Percentiles rank a stretch among this genome's conserved stretches.
phyloP scores from a whole-genome alignment of 192 early-diverging fungal genomes.

The Gigaspora rosea region DNA sequence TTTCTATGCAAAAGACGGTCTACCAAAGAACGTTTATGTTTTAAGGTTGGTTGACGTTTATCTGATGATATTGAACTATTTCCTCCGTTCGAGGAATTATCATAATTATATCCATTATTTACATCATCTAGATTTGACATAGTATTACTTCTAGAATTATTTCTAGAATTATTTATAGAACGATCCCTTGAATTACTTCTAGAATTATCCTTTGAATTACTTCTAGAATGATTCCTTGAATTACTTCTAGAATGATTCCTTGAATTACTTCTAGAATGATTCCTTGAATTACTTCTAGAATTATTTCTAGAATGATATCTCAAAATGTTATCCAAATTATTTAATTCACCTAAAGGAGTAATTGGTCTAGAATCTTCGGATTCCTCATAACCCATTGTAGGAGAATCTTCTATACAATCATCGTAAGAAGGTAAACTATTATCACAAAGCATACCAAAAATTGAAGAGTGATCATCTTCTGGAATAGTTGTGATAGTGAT shows the following conservation, averaged over 20 bases:
- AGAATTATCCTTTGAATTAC: too few species aligned
- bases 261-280: too few species aligned
- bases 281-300: too few species aligned
- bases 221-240: too few species aligned
- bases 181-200: too few species aligned
- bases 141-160: too few species aligned
- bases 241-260: too few species aligned
- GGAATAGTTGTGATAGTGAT: constrained; percentile 23
- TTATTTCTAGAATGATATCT: too few species aligned
- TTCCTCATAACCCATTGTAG: not conserved
- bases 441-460: not conserved
- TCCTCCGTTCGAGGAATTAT: not conserved
- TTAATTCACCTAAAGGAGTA: not conserved
- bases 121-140: too few species aligned
- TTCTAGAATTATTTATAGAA: too few species aligned
- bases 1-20: not conserved
- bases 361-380: not conserved
- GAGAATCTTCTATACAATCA: constrained; percentile 21
- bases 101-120: not conserved
- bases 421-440: constrained; percentile 24
- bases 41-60: not conserved
- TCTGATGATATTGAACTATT: not conserved
- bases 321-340: not conserved
- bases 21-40: constrained; percentile 16
- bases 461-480: not conserved